Evolutionary conservation across 768 basidiomycete genomes (phyloP), one percentile per base, ranked within the genome.

Genomic region (Suillus occidentalis): DNA sequence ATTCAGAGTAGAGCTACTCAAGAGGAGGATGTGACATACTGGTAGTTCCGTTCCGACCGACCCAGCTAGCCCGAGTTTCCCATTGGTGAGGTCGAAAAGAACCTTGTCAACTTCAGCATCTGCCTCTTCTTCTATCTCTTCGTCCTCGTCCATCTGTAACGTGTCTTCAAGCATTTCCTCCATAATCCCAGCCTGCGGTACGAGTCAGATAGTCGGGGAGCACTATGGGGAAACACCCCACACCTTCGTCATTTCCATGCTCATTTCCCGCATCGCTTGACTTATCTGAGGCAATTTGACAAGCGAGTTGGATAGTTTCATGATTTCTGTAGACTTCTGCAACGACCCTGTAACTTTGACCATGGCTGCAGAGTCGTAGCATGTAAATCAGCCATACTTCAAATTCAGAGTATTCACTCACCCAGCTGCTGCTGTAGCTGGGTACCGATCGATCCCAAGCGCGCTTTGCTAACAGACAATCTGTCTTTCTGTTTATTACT

Each of bases 201-300:
- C 31, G 16, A 64, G 39, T 72, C 37, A 73, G 50, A 37, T 43
- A n/a, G 25, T 42, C 6, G 49, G 22, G 42, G 36, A 62, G 28
- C 36, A 6, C 22, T 14, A 31, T 18, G 4, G 12, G 42, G 2
- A 22, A 47, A 59, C 20, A 10, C 14, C 45, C 62, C 81, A 47
- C 69, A 91, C 97, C 87, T 99, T 99, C 67, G 93, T 99, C 97
- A 99, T 98, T 78, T 99, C 97, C 90, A 96, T 94, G 70, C 91
- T 94, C 95, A 99, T 96, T 72, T 97, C 92, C 42, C 95, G 87
- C 97, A 99, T 99, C 1, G 87, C 86, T 67, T 88, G 89, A 77
- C 90, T 91, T 57, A 99, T 87, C 75, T 99, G 95, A 20, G 97
- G 97, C 18, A 99, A 83, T 71, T 89, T 95, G 68, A 99, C 82